Evolutionary conservation across 2,329 filamentous ascomycete species (phyloP).

Genomic region (Seiridium cupressi): DNA sequence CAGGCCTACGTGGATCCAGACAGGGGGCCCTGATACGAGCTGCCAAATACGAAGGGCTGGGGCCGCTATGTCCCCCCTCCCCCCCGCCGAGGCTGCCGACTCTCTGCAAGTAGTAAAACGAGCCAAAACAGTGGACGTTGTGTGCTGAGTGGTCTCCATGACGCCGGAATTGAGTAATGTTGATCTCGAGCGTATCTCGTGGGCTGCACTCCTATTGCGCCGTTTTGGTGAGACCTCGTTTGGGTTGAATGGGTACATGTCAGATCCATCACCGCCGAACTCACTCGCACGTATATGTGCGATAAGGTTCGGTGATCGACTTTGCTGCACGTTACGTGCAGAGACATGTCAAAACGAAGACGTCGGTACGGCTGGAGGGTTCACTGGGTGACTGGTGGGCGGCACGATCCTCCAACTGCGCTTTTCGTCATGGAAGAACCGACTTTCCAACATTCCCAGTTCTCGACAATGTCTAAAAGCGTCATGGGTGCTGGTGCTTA

Average conservation of each 20-base stretch:
- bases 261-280: neutral
- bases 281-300: neutral
- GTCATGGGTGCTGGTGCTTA: too few species aligned
- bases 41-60: constrained; percentile 1
- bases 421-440: neutral
- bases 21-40: neutral
- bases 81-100: neutral
- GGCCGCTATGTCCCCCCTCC: neutral
- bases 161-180: too few species aligned
- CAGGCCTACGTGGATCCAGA: neutral
- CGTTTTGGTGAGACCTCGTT: too few species aligned
- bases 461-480: too few species aligned
- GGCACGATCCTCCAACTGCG: too few species aligned
- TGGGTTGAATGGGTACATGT: too few species aligned
- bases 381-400: too few species aligned
- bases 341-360: constrained; percentile 1
- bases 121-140: neutral
- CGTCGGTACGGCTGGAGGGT: neutral
- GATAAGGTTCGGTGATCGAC: neutral
- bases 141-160: too few species aligned
- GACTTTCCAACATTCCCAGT: too few species aligned
- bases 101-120: neutral
- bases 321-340: neutral
- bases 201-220: too few species aligned
- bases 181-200: too few species aligned